Percentiles rank a stretch among this genome's conserved stretches.
Evolutionary conservation across 1,284 basidiomycete genomes (phyloP).

Genomic region (Cutaneotrichosporon arboriforme): DNA sequence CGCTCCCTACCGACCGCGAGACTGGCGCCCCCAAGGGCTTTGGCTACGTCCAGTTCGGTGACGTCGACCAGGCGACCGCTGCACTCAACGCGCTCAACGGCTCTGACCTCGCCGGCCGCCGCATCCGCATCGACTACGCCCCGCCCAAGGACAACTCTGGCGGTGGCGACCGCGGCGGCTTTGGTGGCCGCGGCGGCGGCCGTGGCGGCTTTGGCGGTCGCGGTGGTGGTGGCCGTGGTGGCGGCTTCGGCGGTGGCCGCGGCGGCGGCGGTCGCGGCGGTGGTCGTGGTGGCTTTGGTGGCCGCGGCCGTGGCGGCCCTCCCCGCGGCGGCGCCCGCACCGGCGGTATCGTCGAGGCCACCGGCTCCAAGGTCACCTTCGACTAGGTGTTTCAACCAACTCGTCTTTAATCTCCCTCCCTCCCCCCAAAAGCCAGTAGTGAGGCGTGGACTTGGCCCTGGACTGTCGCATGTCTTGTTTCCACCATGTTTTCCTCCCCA

Average conservation of each 20-base stretch:
- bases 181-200: conserved; percentile 44
- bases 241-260: conserved; percentile 44
- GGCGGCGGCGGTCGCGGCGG: conserved; percentile 39
- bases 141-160: conserved; percentile 65
- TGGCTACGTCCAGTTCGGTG: conserved; percentile 91
- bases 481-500: not conserved
- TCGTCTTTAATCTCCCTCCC: not conserved
- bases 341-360: conserved; percentile 66
- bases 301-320: conserved; percentile 46
- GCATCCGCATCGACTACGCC: conserved; percentile 81
- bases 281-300: conserved; percentile 35
- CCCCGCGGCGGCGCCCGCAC: conserved; percentile 54
- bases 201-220: conserved; percentile 51
- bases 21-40: conserved; percentile 90
- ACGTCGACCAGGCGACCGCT: conserved; percentile 71
- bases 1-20: conserved; percentile 90
- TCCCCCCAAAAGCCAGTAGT: too few species aligned
- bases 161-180: conserved; percentile 28
- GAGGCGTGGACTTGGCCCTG: too few species aligned
- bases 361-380: conserved; percentile 80
- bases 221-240: conserved; percentile 36
- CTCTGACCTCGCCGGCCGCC: conserved; percentile 74
- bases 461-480: too few species aligned
- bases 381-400: conserved; percentile 41
- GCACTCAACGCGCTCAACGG: conserved; percentile 68